Evolutionary conservation across 1,139 yeast genomes (phyloP), one percentile per base, ranked within the genome.

Genomic region (Candida sp.): DNA sequence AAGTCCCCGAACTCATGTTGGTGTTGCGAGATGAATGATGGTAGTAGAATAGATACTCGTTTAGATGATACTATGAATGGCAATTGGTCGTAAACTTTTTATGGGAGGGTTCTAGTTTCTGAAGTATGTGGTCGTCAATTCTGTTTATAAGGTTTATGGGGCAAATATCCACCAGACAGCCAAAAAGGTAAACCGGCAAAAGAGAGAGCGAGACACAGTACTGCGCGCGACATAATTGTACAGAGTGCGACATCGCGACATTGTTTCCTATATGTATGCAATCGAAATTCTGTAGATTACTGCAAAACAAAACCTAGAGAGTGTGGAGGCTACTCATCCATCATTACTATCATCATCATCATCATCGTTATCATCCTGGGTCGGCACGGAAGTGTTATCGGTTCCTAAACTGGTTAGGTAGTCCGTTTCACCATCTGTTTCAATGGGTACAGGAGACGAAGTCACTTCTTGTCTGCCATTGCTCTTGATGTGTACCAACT

Each of bases 331-430:
- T 30, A 40, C 23, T 11, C 23, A 28, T 28, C 49, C 25, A 17
- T 17, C 17, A 17, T 17, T 17, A 17, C 17, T 17, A 17, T 39
- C 48, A 17, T 44, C 38, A 51, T 87, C 94, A 60, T 86, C 89
- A 65, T 88, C 86, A 63, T 87, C 96, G 62, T 86, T 94, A 68
- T 83, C 88, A 58, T 83, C 88, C 58, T 78, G 78, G 2, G 85
- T 80, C 46, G 85, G 69, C 0, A 87, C 84, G 65, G 85, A 73
- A 60, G 77, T 78, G 3, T 86, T 80, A 54, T 82, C 87, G 38
- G 67, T 58, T 51, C 83, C 66, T 23, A 67, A 55, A 42, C 68
- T 60, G 3, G 74, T 38, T 9, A 17, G n/a, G 32, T 42, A 30
- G 37, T 49, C 55, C 22, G 28, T 44, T n/a, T 53, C 54, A 22